Evolutionary conservation across 2,329 filamentous ascomycete genomes (phyloP).

Genomic region (Aspergillus awamori): DNA sequence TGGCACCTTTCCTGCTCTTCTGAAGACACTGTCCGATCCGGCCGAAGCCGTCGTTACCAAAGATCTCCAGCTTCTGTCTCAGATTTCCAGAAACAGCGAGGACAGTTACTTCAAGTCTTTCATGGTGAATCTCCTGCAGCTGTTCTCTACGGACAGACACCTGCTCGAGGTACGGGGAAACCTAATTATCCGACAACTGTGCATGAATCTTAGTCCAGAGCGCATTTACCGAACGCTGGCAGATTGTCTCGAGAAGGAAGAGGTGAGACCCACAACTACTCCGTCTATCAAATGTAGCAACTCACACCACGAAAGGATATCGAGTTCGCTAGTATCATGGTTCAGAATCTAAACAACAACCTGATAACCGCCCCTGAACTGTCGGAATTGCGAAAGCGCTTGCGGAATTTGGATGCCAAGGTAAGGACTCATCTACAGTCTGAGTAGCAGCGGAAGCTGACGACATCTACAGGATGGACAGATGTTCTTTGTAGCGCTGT

Average conservation of each 20-base stretch:
- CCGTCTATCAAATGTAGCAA: constrained; percentile 13
- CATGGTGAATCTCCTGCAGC: constrained; percentile 93
- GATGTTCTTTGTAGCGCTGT: constrained; percentile 90
- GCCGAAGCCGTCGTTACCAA: constrained; percentile 94
- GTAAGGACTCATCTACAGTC: constrained; percentile 45
- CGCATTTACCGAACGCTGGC: constrained; percentile 94
- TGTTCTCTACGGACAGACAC: constrained; percentile 92
- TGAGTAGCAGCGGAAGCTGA: constrained; percentile 19
- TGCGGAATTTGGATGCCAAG: constrained; percentile 87
- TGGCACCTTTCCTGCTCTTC: constrained; percentile 90
- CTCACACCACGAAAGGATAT: constrained; percentile 62
- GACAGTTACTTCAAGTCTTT: constrained; percentile 98
- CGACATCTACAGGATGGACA: constrained; percentile 72
- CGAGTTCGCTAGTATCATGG: constrained; percentile 99
- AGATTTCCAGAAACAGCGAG: constrained; percentile 94
- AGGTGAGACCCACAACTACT: constrained; percentile 47
- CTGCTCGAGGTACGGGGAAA: constrained; percentile 91
- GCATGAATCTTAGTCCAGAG: constrained; percentile 88
- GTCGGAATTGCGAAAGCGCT: constrained; percentile 82
- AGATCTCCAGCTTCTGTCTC: constrained; percentile 88
- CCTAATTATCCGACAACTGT: constrained; percentile 92
- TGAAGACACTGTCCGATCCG: constrained; percentile 95
- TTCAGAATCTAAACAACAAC: constrained; percentile 98
- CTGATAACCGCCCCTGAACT: constrained; percentile 96
- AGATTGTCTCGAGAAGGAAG: constrained; percentile 95